Conservation (phyloP, 176 grass and related monocot genomes). For the Musa itinerans region DNA sequence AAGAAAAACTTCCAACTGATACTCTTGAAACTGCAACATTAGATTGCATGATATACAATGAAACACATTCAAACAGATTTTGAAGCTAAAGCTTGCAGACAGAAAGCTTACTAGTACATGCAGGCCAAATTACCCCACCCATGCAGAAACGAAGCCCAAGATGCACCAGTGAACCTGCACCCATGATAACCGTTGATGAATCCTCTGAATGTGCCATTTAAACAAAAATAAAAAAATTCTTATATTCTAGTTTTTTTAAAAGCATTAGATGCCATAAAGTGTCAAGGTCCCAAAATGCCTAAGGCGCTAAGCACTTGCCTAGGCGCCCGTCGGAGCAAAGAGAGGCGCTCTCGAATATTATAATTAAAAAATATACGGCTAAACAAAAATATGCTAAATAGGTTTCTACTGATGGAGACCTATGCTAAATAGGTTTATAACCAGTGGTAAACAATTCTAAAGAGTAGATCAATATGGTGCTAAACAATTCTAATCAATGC, state of each 20-base stretch:
- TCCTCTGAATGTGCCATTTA: background rate
- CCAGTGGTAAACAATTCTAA: no score
- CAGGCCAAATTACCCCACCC: constrained; percentile 97
- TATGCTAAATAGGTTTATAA: no score
- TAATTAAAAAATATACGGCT: no score
- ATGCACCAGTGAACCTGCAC: constrained; percentile 86
- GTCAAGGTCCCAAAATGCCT: no score
- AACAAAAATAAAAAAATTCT: background rate
- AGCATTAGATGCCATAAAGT: no score
- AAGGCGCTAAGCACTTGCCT: no score
- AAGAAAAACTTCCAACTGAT: constrained; percentile 86
- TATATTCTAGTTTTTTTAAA: background rate
- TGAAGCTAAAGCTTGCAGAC: background rate
- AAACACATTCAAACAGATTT: background rate
- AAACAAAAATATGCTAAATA: no score
- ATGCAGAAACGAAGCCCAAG: constrained; percentile 70
- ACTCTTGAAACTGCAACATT: constrained; percentile 59
- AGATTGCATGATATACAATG: constrained; percentile 13
- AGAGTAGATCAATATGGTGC: no score
- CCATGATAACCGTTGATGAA: constrained; percentile 9
- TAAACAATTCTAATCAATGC: no score
- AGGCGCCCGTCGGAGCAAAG: no score
- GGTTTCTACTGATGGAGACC: no score
- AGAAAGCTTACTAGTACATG: constrained; percentile 71
- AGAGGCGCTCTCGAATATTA: no score